Evolutionary conservation across 2,329 filamentous ascomycete species (phyloP).

Genomic region (Fusarium praegraminearum): DNA sequence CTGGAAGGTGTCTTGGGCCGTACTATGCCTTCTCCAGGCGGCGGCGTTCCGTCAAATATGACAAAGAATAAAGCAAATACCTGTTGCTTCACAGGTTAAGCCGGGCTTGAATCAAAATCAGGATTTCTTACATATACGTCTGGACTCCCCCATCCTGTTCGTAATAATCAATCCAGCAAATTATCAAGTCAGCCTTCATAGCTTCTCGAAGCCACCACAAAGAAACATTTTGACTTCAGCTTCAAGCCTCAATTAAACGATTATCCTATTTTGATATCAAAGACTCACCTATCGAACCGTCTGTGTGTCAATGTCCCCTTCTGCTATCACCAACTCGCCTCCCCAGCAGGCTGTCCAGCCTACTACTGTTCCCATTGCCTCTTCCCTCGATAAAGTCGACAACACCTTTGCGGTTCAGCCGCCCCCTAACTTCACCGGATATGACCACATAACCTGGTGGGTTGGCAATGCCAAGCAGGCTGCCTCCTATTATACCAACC

Average conservation of each 20-base stretch:
- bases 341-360: slow-evolving; percentile 58
- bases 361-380: slow-evolving; percentile 48
- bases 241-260: slow-evolving; percentile 20
- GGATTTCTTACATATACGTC: slow-evolving; percentile 45
- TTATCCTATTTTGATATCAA: slow-evolving; percentile 20
- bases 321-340: slow-evolving; percentile 65
- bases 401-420: slow-evolving; percentile 65
- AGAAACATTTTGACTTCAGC: slow-evolving; percentile 21
- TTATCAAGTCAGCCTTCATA: slow-evolving; percentile 15
- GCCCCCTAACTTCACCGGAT: slow-evolving; percentile 77
- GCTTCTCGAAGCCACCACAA: slow-evolving; percentile 29
- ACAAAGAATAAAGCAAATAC: slow-evolving; percentile 27
- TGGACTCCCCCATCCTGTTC: slow-evolving; percentile 19
- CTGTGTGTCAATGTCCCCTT: slow-evolving; percentile 66
- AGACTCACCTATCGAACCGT: slow-evolving; percentile 25
- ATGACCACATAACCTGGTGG: slow-evolving; percentile 95
- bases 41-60: slow-evolving; percentile 45
- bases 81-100: slow-evolving; percentile 38
- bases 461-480: slow-evolving; percentile 98
- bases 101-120: slow-evolving; percentile 32
- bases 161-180: slow-evolving; percentile 14
- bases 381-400: slow-evolving; percentile 56
- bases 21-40: slow-evolving; percentile 43
- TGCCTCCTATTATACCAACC: slow-evolving; percentile 86
- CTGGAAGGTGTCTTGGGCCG: slow-evolving; percentile 44